Evolutionary conservation across 78 protist species (phyloP).

Genomic region (Salpingoeca rosetta): DNA sequence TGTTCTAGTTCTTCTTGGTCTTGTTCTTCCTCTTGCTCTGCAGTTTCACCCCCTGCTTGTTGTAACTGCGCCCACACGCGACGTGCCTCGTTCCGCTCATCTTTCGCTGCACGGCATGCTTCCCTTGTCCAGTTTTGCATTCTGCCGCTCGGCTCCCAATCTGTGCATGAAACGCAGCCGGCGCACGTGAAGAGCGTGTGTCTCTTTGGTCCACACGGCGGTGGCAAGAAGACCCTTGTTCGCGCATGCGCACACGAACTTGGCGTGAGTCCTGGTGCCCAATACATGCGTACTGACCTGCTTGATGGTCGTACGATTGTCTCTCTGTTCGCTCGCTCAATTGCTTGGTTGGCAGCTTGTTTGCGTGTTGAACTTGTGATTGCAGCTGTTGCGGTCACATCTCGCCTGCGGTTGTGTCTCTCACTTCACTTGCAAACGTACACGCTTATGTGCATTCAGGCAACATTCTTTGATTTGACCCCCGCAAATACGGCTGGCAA

Average conservation of each 20-base stretch:
- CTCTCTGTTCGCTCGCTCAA: too few species aligned
- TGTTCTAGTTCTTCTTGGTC: too few species aligned
- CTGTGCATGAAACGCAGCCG: neutral
- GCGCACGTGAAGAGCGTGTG: neutral
- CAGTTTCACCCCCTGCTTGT: neutral
- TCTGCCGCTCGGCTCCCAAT: neutral
- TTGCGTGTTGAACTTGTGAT: too few species aligned
- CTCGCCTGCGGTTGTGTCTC: too few species aligned
- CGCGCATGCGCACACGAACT: neutral
- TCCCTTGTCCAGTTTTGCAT: too few species aligned
- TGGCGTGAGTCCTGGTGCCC: neutral
- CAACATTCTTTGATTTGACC: neutral
- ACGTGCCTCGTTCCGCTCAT: neutral
- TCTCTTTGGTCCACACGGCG: neutral
- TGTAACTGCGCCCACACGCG: neutral
- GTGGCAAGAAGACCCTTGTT: neutral
- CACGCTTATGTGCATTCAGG: neutral
- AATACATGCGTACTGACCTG: neutral
- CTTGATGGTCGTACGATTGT: too few species aligned
- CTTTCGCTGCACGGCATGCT: neutral
- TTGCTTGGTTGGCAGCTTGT: too few species aligned
- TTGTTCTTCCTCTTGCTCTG: too few species aligned
- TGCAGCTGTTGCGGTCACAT: too few species aligned
- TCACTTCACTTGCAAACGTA: too few species aligned
- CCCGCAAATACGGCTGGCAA: neutral